These are phyloP conservation scores for Kluyveromyces wickerhamii DNA, from an alignment of 805 yeast species.

Conservation along the genomic window DNA sequence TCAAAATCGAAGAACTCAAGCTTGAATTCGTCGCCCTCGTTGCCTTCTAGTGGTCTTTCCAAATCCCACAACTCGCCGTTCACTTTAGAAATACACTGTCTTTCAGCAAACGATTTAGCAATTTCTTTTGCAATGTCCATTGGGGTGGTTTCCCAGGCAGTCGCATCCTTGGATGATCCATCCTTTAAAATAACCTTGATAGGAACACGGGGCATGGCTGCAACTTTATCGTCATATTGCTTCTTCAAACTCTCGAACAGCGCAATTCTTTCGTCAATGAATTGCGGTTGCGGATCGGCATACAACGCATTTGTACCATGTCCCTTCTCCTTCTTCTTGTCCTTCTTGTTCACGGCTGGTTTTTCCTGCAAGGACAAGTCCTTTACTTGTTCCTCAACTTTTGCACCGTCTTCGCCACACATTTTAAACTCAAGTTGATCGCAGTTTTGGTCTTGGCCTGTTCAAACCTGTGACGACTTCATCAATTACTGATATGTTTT, in stretches of 20 bases:
- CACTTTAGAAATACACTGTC: slow-evolving; percentile 85
- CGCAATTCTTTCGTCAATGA: slow-evolving; percentile 68
- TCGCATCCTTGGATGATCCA: slow-evolving; percentile 71
- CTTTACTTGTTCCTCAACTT: slow-evolving; percentile 34
- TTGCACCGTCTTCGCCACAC: slow-evolving; percentile 19
- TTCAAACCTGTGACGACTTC: no score
- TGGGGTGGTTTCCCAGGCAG: slow-evolving; percentile 86
- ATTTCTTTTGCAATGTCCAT: slow-evolving; percentile 74
- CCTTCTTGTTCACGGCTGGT: slow-evolving; percentile 21
- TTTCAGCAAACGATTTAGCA: slow-evolving; percentile 81
- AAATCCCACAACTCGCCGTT: slow-evolving; percentile 92
- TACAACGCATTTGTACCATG: slow-evolving; percentile 36
- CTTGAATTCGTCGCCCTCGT: slow-evolving; percentile 31
- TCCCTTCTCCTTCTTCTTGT: slow-evolving; percentile 37
- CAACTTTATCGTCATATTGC: slow-evolving; percentile 64
- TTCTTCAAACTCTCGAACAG: slow-evolving; percentile 75
- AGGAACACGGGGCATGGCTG: slow-evolving; percentile 51
- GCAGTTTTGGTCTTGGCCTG: no score
- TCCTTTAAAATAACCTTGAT: slow-evolving; percentile 81
- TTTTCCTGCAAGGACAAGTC: slow-evolving; percentile 27
- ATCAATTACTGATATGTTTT: no score
- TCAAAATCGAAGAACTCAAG: slow-evolving; percentile 88
- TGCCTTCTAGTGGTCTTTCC: slow-evolving; percentile 82
- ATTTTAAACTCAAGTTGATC: no score
- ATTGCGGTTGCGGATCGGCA: slow-evolving; percentile 75